Evolutionary conservation across 1,284 basidiomycete species (phyloP).

Genomic region (Gymnopus androsaceus): DNA sequence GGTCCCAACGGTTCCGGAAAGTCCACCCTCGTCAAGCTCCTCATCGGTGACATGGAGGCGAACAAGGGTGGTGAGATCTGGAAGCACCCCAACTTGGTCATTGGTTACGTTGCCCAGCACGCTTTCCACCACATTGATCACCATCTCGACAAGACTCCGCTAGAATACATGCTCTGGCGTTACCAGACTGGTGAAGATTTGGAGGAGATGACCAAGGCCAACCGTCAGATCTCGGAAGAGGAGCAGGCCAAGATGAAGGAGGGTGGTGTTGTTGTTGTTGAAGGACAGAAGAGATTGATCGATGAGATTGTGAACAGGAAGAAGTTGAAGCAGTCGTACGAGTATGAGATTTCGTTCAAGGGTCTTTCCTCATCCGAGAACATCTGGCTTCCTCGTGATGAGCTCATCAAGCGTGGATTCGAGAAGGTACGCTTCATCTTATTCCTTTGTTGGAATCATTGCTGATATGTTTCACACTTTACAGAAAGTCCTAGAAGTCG

Average conservation of each 20-base stretch:
- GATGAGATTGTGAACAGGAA: conserved; percentile 91
- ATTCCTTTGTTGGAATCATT: conserved; percentile 18
- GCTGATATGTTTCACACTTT: conserved; percentile 9
- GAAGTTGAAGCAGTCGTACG: conserved; percentile 99
- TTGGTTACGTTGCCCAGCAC: conserved; percentile 98
- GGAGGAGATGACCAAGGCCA: conserved; percentile 94
- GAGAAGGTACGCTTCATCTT: conserved; percentile 67
- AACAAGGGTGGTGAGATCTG: conserved; percentile 97
- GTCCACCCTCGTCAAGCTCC: conserved; percentile 97
- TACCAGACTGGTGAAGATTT: conserved; percentile 99
- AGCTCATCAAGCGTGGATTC: conserved; percentile 95
- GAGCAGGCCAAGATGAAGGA: conserved; percentile 98
- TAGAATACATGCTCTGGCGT: conserved; percentile 99
- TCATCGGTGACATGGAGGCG: conserved; percentile 96
- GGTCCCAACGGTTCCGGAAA: conserved; percentile 98
- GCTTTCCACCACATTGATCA: conserved; percentile 99
- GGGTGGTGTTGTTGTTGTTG: conserved; percentile 81
- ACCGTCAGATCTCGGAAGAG: conserved; percentile 84
- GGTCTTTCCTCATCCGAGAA: conserved; percentile 91
- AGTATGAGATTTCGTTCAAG: conserved; percentile 97
- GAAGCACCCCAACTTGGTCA: conserved; percentile 99
- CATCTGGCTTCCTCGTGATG: conserved; percentile 95
- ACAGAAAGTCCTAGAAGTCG: conserved; percentile 93
- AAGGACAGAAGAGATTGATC: conserved; percentile 93
- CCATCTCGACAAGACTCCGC: conserved; percentile 96